Evolutionary conservation across 2,329 filamentous ascomycete species (phyloP).

Genomic region (Neofusicoccum parvum): DNA sequence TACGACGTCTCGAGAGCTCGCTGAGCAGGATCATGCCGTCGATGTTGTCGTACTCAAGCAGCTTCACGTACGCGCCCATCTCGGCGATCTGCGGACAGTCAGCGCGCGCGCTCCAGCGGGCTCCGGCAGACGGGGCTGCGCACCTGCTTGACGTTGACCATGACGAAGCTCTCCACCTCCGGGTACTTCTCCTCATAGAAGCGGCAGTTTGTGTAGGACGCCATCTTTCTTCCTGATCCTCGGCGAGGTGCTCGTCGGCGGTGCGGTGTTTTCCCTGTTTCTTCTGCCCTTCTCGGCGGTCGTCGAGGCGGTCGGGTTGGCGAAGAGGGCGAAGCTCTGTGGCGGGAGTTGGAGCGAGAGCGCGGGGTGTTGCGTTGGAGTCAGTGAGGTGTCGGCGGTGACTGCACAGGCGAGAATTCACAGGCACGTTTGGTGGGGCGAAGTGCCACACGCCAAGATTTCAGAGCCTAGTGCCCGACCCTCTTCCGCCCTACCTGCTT

Average conservation of each 20-base stretch:
- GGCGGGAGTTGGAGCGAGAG: background rate
- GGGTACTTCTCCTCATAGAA: slow-evolving; percentile 98
- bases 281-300: background rate
- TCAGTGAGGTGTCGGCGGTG: slow-evolving; percentile 16
- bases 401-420: slow-evolving; percentile 19
- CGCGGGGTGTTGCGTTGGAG: slow-evolving; percentile 8
- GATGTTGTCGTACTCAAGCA: slow-evolving; percentile 99
- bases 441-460: slow-evolving; percentile 17
- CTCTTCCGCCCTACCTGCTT: background rate
- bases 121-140: background rate
- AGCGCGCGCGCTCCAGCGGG: slow-evolving; percentile 18
- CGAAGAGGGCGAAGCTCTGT: background rate
- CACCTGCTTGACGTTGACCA: slow-evolving; percentile 99
- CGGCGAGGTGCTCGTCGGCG: background rate
- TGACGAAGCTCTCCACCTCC: slow-evolving; percentile 99
- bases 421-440: slow-evolving; percentile 20
- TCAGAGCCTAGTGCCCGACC: background rate
- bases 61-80: slow-evolving; percentile 99
- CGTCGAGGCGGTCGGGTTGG: background rate
- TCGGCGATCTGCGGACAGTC: slow-evolving; percentile 75
- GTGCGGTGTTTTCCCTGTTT: background rate
- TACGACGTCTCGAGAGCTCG: slow-evolving; percentile 96
- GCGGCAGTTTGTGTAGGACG: slow-evolving; percentile 84
- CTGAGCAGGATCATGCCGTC: slow-evolving; percentile 99
- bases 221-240: slow-evolving; percentile 62